A percentile compares a stretch with the other conserved stretches of the same genome.
Conservation (phyloP, 2,329 filamentous ascomycete species). For the Rutstroemia sydowiana region DNA sequence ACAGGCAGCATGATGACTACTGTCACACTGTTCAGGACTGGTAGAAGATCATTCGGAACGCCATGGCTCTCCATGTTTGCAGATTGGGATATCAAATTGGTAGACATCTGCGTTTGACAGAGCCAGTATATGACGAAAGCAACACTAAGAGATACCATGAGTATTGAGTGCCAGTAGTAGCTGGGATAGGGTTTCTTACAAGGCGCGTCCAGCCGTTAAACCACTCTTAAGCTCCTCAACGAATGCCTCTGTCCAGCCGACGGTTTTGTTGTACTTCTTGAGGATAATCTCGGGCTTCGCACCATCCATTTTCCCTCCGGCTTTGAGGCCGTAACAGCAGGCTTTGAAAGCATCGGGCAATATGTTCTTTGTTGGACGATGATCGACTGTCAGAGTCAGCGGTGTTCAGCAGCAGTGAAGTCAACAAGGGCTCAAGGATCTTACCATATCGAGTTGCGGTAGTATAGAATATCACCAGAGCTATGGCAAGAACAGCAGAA, state of each 20-base stretch:
- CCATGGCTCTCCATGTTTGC: constrained; percentile 60
- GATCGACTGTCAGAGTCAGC: background rate
- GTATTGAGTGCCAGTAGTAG: background rate
- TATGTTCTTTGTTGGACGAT: background rate
- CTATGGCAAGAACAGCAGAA: constrained; percentile 48
- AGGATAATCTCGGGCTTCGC: background rate
- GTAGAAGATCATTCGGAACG: constrained; percentile 70
- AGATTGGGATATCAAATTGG: constrained; percentile 37
- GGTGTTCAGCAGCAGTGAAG: background rate
- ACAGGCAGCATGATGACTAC: constrained; percentile 69
- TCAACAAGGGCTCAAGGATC: background rate
- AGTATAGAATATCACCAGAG: constrained; percentile 48
- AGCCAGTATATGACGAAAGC: background rate
- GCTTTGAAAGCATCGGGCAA: background rate
- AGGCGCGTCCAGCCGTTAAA: background rate
- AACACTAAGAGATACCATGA: no score
- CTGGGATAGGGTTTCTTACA: background rate
- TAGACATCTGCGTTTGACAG: background rate
- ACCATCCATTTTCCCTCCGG: background rate
- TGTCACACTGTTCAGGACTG: constrained; percentile 68
- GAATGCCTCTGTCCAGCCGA: background rate
- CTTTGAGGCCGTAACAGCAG: background rate
- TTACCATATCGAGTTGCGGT: constrained; percentile 16
- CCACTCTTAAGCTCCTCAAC: background rate
- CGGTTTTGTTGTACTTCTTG: background rate